A percentile compares a stretch with the other conserved stretches of the same genome.
Evolutionary conservation across 306 rosid genomes (phyloP).

Genomic region (Trifolium fragiferum): DNA sequence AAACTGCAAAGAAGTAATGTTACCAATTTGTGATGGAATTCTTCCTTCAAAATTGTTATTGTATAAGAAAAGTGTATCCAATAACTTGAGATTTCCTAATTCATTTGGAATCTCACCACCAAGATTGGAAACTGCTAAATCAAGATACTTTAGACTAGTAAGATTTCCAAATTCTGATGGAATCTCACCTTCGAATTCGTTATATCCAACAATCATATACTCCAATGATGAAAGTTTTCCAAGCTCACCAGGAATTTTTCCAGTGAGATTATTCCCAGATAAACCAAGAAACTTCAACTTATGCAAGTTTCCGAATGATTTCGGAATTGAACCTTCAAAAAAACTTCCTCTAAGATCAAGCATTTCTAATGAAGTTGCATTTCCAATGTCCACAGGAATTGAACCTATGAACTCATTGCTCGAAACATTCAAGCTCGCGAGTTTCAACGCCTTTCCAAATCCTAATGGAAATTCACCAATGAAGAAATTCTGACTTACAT

Average conservation of each 20-base stretch:
- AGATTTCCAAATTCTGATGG: conserved; percentile 85
- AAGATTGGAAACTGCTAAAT: conserved; percentile 85
- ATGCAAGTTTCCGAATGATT: conserved; percentile 63
- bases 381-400: conserved; percentile 77
- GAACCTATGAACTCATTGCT: conserved; percentile 81
- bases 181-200: conserved; percentile 78
- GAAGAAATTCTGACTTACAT: conserved; percentile 86
- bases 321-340: conserved; percentile 71
- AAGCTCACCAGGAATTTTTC: conserved; percentile 71
- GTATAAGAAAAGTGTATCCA: conserved; percentile 81
- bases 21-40: conserved; percentile 64
- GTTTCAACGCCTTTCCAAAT: conserved; percentile 54
- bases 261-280: conserved; percentile 88
- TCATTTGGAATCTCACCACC: conserved; percentile 75
- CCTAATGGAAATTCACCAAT: conserved; percentile 72
- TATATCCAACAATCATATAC: conserved; percentile 77
- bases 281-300: conserved; percentile 93
- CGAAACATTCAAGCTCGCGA: conserved; percentile 66
- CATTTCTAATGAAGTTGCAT: conserved; percentile 69
- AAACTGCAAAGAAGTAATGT: conserved; percentile 56
- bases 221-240: conserved; percentile 81
- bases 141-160: conserved; percentile 80
- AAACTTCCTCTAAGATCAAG: conserved; percentile 94
- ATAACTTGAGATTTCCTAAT: conserved; percentile 61
- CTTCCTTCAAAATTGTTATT: conserved; percentile 70